A percentile compares a stretch with the other conserved stretches of the same genome.
Evolutionary conservation across 1,284 basidiomycete species (phyloP).

Genomic region (Papiliotrema nemorosa): DNA sequence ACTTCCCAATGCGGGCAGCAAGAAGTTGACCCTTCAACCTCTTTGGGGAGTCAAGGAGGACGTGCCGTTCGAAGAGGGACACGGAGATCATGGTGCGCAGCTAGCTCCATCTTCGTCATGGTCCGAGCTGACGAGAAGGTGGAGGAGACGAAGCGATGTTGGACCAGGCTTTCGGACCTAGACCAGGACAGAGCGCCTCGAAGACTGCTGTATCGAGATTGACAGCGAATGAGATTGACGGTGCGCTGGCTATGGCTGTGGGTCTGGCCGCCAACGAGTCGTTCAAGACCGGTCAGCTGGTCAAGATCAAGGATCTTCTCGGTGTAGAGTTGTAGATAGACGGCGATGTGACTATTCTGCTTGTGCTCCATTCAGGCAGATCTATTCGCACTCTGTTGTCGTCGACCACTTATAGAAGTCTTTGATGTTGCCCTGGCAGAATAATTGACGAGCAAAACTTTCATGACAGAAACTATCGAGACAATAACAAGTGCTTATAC

Average conservation of each 20-base stretch:
- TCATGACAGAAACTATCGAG: no score
- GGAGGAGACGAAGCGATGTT: constrained; percentile 58
- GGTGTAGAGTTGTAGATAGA: constrained; percentile 20
- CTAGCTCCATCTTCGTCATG: neutral
- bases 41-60: constrained; percentile 54
- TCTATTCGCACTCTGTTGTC: neutral
- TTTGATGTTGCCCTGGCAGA: no score
- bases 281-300: constrained; percentile 54
- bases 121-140: constrained; percentile 11
- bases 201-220: constrained; percentile 54
- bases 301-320: constrained; percentile 44
- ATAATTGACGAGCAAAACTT: no score
- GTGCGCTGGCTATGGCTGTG: constrained; percentile 56
- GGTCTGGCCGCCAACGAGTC: constrained; percentile 58
- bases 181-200: constrained; percentile 48
- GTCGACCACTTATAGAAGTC: no score
- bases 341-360: neutral
- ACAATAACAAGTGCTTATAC: no score
- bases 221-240: constrained; percentile 55
- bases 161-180: constrained; percentile 55
- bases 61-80: constrained; percentile 52
- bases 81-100: constrained; percentile 53
- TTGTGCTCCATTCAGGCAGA: neutral
- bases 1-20: constrained; percentile 53
- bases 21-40: constrained; percentile 53